Percentiles rank a stretch among this genome's conserved stretches.
Conservation (phyloP, 306 rosid species). For the Malus fusca region DNA sequence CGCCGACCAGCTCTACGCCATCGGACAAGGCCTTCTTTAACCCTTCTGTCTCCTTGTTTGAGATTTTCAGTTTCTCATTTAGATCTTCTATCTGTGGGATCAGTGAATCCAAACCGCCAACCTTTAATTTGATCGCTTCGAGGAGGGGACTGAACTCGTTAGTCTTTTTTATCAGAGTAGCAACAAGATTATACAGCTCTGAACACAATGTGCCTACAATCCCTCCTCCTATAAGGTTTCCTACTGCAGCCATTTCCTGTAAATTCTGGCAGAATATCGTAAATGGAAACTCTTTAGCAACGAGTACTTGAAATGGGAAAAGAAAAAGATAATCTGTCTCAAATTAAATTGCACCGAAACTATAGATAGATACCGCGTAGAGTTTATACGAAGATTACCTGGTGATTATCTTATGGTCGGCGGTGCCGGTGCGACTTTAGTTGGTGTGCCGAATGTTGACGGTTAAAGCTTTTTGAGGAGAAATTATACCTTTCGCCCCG, state of each 20-base stretch:
- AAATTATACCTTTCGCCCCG: too few relatives aligned
- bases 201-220: background rate
- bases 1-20: background rate
- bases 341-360: too few relatives aligned
- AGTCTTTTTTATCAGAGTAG: background rate
- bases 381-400: too few relatives aligned
- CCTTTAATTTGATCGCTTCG: background rate
- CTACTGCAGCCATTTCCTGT: background rate
- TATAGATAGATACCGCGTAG: too few relatives aligned
- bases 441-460: too few relatives aligned
- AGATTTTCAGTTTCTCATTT: background rate
- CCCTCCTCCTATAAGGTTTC: background rate
- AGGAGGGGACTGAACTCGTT: background rate
- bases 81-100: background rate
- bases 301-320: too few relatives aligned
- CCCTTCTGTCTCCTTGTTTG: background rate
- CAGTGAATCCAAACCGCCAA: background rate
- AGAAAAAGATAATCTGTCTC: too few relatives aligned
- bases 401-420: too few relatives aligned
- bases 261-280: too few relatives aligned
- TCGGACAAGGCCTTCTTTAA: background rate
- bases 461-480: too few relatives aligned
- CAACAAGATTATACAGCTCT: background rate
- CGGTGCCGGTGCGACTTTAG: too few relatives aligned
- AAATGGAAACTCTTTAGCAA: too few relatives aligned